Conservation (phyloP, 1,284 basidiomycete genomes). For the Phaffia rhodozyma region DNA sequence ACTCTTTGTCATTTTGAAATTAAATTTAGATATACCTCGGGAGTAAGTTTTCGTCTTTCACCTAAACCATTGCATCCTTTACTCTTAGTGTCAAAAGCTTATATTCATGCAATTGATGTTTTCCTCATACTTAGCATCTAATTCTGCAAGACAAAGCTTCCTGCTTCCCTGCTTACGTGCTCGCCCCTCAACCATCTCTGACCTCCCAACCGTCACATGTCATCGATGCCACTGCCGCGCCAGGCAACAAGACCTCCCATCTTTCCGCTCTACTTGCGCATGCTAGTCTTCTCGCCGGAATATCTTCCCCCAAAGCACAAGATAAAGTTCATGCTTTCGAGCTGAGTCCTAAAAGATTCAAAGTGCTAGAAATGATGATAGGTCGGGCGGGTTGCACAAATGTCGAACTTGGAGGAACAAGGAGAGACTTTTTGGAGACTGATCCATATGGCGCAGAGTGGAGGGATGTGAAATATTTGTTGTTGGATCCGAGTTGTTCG, state of each 20-base stretch:
- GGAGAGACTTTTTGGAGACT: constrained; percentile 65
- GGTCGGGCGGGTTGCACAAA: constrained; percentile 65
- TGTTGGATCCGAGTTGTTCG: constrained; percentile 86
- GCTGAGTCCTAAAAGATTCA: constrained; percentile 53
- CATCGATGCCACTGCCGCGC: constrained; percentile 91
- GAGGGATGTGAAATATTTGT: constrained; percentile 48
- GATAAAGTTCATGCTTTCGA: constrained; percentile 51
- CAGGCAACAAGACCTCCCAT: constrained; percentile 96
- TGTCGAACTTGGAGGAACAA: constrained; percentile 43
- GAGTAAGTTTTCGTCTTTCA: too few species aligned
- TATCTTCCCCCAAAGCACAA: constrained; percentile 24
- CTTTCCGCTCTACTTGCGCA: constrained; percentile 74
- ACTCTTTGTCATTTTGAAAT: too few species aligned
- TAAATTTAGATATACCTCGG: too few species aligned
- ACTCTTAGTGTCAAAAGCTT: too few species aligned
- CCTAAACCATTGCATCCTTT: too few species aligned
- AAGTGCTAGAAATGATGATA: constrained; percentile 72
- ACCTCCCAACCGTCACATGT: constrained; percentile 50
- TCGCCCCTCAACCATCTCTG: constrained; percentile 32
- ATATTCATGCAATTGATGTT: too few species aligned
- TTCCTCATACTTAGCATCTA: constrained; percentile 31
- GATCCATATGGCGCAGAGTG: constrained; percentile 54
- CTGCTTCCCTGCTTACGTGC: constrained; percentile 82
- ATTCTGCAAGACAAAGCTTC: constrained; percentile 97
- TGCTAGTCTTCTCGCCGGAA: background rate